Percentiles rank a stretch among this genome's conserved stretches.
Evolutionary conservation across 345 rosid genomes (phyloP).

Genomic region (Pugionium dolabratum): DNA sequence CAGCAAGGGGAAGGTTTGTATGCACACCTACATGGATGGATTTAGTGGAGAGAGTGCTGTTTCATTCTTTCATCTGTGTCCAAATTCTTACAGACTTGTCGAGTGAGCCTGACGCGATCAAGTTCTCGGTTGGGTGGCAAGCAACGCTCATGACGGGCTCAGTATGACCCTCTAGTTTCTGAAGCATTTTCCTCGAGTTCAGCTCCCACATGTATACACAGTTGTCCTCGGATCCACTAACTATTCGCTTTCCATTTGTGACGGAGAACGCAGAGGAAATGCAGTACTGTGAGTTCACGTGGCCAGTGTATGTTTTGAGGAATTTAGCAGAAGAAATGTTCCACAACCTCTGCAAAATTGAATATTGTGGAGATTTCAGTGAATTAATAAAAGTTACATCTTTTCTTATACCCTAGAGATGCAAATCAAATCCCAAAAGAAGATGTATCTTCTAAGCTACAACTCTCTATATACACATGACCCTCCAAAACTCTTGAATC

Average conservation of each 20-base stretch:
- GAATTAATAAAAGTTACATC: slow-evolving; percentile 3
- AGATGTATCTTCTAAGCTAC: slow-evolving; percentile 16
- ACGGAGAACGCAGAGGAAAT: slow-evolving; percentile 74
- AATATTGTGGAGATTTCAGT: slow-evolving; percentile 1
- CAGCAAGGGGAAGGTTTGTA: background rate
- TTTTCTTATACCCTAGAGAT: background rate
- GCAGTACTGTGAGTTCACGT: slow-evolving; percentile 65
- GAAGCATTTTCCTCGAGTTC: slow-evolving; percentile 72
- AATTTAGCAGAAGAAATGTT: slow-evolving; percentile 71
- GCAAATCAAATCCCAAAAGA: slow-evolving; percentile 18
- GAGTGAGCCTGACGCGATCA: slow-evolving; percentile 87
- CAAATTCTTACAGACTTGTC: slow-evolving; percentile 83
- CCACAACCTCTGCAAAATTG: slow-evolving; percentile 74
- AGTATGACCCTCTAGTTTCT: slow-evolving; percentile 91
- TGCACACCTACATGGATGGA: slow-evolving; percentile 16
- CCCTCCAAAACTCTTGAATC: slow-evolving; percentile 4
- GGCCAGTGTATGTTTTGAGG: slow-evolving; percentile 84
- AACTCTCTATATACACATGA: background rate
- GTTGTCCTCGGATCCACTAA: slow-evolving; percentile 89
- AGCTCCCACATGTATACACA: slow-evolving; percentile 90
- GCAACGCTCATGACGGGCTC: slow-evolving; percentile 80
- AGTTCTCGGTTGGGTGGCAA: slow-evolving; percentile 76
- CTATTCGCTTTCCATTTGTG: slow-evolving; percentile 74
- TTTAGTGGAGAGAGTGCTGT: background rate
- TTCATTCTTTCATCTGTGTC: slow-evolving; percentile 65